Percentiles rank a stretch among this genome's conserved stretches.
These are phyloP conservation scores for Botrytis cinerea DNA, from an alignment of 2,329 filamentous ascomycete genomes.

Conservation along the genomic window DNA sequence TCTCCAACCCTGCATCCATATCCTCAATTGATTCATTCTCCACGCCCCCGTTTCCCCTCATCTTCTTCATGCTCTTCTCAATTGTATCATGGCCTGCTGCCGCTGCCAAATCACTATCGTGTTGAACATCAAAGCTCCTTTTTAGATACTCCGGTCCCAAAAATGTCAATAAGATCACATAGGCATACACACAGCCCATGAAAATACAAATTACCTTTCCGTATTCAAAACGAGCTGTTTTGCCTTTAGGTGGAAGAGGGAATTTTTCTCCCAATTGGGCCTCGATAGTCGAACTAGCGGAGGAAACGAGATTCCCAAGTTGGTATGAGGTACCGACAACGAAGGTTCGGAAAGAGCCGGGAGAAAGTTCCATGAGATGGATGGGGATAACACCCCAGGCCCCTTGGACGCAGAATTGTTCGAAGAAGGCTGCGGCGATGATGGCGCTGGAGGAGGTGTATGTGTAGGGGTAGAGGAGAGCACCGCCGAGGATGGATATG, in stretches of 20 bases:
- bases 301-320: conserved; percentile 73
- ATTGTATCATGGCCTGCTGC: conserved; percentile 23
- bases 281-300: conserved; percentile 74
- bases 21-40: background rate
- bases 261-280: conserved; percentile 75
- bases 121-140: conserved; percentile 23
- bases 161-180: conserved; percentile 23
- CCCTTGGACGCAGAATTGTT: conserved; percentile 77
- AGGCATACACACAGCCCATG: conserved; percentile 58
- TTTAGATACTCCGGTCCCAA: conserved; percentile 21
- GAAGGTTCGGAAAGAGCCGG: conserved; percentile 67
- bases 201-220: conserved; percentile 88
- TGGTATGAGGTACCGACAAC: conserved; percentile 75
- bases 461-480: conserved; percentile 80
- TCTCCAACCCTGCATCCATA: conserved; percentile 1
- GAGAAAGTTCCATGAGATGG: conserved; percentile 73
- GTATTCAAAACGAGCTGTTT: conserved; percentile 65
- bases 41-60: background rate
- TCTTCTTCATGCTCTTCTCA: conserved; percentile 33
- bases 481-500: conserved; percentile 67
- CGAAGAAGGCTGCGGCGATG: conserved; percentile 81
- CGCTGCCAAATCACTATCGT: conserved; percentile 23
- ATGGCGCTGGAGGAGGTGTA: conserved; percentile 63
- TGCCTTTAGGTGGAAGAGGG: conserved; percentile 61
- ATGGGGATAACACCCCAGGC: conserved; percentile 75